These are phyloP conservation scores for Aspergillus alliaceus DNA, from an alignment of 2,329 filamentous ascomycete genomes.

Conservation along the genomic window DNA sequence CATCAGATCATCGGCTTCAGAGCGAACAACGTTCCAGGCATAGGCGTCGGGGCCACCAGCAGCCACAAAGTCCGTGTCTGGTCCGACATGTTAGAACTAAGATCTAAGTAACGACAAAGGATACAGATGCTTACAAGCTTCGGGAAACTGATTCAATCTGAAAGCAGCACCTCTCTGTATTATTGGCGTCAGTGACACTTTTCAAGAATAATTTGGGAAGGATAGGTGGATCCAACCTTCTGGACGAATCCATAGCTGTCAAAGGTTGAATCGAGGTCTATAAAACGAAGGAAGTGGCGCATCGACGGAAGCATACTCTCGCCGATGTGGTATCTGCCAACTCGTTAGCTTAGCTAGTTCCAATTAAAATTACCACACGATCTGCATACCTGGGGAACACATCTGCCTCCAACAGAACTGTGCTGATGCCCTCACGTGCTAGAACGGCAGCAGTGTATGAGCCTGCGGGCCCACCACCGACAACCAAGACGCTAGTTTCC, in stretches of 20 bases:
- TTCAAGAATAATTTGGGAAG: no score
- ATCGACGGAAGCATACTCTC: slow-evolving; percentile 37
- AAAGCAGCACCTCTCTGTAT: slow-evolving; percentile 2
- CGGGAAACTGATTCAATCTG: no score
- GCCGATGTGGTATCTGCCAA: slow-evolving; percentile 38
- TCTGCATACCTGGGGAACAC: slow-evolving; percentile 37
- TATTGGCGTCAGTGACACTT: no score
- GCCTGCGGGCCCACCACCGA: slow-evolving; percentile 27
- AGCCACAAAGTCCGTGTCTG: slow-evolving; percentile 25
- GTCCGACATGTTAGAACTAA: no score
- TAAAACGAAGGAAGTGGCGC: slow-evolving; percentile 34
- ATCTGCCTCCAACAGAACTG: slow-evolving; percentile 47
- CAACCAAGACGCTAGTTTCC: slow-evolving; percentile 37
- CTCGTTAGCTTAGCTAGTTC: no score
- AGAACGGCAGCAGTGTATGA: slow-evolving; percentile 47
- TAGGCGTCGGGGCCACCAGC: slow-evolving; percentile 20
- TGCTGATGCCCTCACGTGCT: slow-evolving; percentile 47
- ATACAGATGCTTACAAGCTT: background rate
- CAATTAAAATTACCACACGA: no score
- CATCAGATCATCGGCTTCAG: slow-evolving; percentile 29
- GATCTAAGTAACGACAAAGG: no score
- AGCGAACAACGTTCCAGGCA: slow-evolving; percentile 31
- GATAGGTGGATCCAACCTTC: no score
- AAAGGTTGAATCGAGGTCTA: no score
- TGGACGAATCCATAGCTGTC: no score